Evolutionary conservation across 2,329 filamentous ascomycete genomes (phyloP).

Genomic region (Apiospora rasikravindrae): DNA sequence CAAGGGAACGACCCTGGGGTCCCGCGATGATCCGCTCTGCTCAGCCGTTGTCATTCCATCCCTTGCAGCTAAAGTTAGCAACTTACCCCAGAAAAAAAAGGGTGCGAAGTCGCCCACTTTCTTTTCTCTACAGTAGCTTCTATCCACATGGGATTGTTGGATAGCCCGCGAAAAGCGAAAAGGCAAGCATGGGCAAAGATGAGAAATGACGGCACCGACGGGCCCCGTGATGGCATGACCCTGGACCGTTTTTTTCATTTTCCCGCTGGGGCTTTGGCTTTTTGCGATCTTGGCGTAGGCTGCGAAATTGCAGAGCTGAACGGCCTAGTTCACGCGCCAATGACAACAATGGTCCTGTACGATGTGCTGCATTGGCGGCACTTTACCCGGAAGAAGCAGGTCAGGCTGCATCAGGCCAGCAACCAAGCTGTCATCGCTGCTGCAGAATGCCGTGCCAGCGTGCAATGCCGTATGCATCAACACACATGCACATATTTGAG

Average conservation of each 20-base stretch:
- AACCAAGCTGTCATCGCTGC: not conserved
- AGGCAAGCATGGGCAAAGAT: not conserved
- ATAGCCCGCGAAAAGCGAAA: too few species aligned
- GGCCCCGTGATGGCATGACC: not conserved
- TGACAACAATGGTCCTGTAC: not conserved
- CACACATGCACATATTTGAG: not conserved
- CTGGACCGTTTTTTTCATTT: not conserved
- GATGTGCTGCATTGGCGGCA: not conserved
- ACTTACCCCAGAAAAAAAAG: not conserved
- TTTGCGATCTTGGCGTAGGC: conserved; percentile 12
- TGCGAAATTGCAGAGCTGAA: conserved; percentile 8
- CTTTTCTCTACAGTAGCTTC: not conserved
- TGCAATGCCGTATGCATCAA: not conserved
- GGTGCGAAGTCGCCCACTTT: not conserved
- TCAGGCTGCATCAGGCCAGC: not conserved
- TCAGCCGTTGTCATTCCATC: conserved; percentile 1
- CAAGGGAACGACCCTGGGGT: not conserved
- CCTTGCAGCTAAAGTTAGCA: not conserved
- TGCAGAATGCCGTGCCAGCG: conserved; percentile 5
- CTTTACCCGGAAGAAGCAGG: conserved; percentile 4
- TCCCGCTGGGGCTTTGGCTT: not conserved
- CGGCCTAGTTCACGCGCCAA: not conserved
- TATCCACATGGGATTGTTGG: not conserved
- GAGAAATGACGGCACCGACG: not conserved
- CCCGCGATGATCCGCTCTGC: not conserved